Conservation (phyloP, 2,329 filamentous ascomycete species). For the Pleomassaria siparia region DNA sequence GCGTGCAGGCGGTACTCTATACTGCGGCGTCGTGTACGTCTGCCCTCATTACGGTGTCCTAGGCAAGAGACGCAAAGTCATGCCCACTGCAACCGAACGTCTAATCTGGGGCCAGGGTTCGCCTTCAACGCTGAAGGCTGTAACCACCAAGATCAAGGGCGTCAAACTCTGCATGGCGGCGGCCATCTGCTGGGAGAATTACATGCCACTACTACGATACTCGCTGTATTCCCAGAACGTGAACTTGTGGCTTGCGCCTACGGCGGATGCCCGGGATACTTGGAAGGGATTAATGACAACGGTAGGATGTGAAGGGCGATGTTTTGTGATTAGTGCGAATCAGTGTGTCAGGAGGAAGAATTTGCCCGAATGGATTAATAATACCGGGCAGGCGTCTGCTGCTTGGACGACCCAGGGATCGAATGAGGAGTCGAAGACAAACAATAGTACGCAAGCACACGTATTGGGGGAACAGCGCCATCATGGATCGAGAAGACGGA, state of each 20-base stretch:
- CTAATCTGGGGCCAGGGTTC: slow-evolving; percentile 88
- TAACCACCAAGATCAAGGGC: slow-evolving; percentile 77
- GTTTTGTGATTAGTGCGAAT: slow-evolving; percentile 84
- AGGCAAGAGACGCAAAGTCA: slow-evolving; percentile 88
- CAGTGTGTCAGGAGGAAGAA: slow-evolving; percentile 69
- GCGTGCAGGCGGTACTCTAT: slow-evolving; percentile 76
- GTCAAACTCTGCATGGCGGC: slow-evolving; percentile 78
- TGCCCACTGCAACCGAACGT: slow-evolving; percentile 84
- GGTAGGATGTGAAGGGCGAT: slow-evolving; percentile 76
- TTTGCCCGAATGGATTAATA: slow-evolving; percentile 62
- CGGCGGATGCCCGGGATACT: slow-evolving; percentile 78
- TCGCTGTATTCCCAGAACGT: slow-evolving; percentile 86
- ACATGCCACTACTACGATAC: slow-evolving; percentile 87
- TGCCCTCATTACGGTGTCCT: slow-evolving; percentile 71
- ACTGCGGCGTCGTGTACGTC: slow-evolving; percentile 81
- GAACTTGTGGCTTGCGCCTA: slow-evolving; percentile 88
- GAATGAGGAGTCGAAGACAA: no score
- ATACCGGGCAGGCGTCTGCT: slow-evolving; percentile 20
- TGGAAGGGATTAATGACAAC: slow-evolving; percentile 85
- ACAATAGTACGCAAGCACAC: slow-evolving; percentile 2
- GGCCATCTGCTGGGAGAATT: slow-evolving; percentile 96
- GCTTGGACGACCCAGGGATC: no score
- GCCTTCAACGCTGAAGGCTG: slow-evolving; percentile 74
- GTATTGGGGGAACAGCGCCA: slow-evolving; percentile 9
- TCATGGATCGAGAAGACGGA: slow-evolving; percentile 31